These are phyloP conservation scores for Recurvomyces mirabilis DNA, from an alignment of 495 filamentous ascomycete species.

Conservation along the genomic window DNA sequence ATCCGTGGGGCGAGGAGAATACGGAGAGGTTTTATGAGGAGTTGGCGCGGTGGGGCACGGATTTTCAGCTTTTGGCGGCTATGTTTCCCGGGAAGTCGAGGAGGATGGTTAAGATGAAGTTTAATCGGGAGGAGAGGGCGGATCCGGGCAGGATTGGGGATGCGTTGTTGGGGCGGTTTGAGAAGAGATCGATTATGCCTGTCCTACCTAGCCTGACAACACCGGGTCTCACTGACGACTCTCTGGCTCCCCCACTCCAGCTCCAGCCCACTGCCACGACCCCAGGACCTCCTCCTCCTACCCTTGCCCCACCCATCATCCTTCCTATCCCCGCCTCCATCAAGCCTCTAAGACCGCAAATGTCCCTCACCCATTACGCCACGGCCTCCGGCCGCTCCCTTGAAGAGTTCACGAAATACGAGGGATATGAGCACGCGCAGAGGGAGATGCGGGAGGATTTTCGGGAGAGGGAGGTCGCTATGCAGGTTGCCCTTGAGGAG, in stretches of 20 bases:
- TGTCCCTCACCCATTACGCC: constrained; percentile 27
- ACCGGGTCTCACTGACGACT: too few relatives aligned
- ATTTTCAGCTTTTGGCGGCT: constrained; percentile 77
- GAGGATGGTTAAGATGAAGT: constrained; percentile 81
- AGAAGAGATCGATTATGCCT: too few relatives aligned
- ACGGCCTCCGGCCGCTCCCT: constrained; percentile 18
- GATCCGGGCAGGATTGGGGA: constrained; percentile 56
- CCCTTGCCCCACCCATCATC: too few relatives aligned
- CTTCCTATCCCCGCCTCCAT: too few relatives aligned
- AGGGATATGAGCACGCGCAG: constrained; percentile 53
- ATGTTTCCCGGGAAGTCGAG: constrained; percentile 69
- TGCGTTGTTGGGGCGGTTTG: constrained; percentile 38
- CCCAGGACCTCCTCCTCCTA: too few relatives aligned
- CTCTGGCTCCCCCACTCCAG: too few relatives aligned
- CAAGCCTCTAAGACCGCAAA: too few relatives aligned
- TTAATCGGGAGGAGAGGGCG: constrained; percentile 80
- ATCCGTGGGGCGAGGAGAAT: constrained; percentile 63
- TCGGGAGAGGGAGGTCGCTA: constrained; percentile 35
- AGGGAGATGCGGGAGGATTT: constrained; percentile 54
- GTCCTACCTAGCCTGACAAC: too few relatives aligned
- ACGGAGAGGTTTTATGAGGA: constrained; percentile 80
- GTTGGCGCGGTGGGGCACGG: constrained; percentile 78
- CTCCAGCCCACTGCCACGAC: constrained; percentile 5
- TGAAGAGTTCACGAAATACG: constrained; percentile 17
- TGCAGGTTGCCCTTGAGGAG: constrained; percentile 34